These are phyloP conservation scores for Fusarium papillatum DNA, from an alignment of 2,329 filamentous ascomycete genomes.

Conservation along the genomic window DNA sequence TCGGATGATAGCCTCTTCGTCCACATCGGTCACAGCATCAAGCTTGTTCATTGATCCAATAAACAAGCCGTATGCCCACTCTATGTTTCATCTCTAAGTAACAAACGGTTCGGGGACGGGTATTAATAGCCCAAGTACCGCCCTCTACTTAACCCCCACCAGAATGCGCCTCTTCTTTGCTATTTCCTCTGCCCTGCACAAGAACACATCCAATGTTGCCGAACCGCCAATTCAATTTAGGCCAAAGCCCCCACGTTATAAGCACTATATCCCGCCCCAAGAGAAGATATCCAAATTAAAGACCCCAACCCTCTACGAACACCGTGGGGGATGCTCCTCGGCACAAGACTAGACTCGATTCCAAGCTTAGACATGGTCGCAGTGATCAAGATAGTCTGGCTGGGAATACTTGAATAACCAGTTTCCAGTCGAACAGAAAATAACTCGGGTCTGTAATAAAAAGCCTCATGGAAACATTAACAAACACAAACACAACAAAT, in stretches of 20 bases:
- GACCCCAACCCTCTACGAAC: background rate
- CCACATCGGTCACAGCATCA: background rate
- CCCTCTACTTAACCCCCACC: background rate
- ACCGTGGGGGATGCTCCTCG: background rate
- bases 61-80: background rate
- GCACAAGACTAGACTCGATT: background rate
- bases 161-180: background rate
- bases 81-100: background rate
- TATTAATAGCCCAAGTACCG: background rate
- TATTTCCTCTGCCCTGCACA: background rate
- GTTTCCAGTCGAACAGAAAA: background rate
- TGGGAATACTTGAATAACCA: background rate
- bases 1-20: background rate
- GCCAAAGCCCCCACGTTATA: background rate
- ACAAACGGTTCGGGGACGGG: background rate
- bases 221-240: background rate
- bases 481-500: background rate
- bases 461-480: background rate
- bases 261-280: background rate
- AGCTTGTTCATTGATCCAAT: background rate
- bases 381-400: background rate
- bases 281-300: background rate
- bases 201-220: background rate
- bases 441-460: background rate
- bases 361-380: background rate